A percentile compares a stretch with the other conserved stretches of the same genome.
These are phyloP conservation scores for Amphicarpaea edgeworthii DNA, from an alignment of 306 rosid genomes.

Conservation along the genomic window DNA sequence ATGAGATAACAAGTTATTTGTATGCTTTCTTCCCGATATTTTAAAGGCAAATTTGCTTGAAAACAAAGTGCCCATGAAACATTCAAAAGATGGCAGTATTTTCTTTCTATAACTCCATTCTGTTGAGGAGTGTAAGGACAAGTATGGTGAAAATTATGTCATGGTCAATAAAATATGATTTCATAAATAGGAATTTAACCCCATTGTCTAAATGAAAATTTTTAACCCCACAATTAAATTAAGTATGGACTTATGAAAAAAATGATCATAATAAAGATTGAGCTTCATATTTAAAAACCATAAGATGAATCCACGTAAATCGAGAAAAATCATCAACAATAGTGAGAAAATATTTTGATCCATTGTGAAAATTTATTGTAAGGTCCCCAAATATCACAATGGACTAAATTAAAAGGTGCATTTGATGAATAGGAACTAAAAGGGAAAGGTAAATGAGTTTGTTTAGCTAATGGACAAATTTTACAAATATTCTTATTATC, in stretches of 20 bases:
- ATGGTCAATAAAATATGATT: neutral
- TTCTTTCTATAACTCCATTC: neutral
- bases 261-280: neutral
- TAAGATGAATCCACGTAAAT: neutral
- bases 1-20: neutral
- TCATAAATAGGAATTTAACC: neutral
- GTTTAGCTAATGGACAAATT: neutral
- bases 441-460: slow-evolving; percentile 4
- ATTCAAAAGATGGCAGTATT: slow-evolving; percentile 2
- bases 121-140: slow-evolving; percentile 14
- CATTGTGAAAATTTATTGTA: neutral
- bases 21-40: neutral
- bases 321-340: neutral
- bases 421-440: neutral
- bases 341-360: neutral
- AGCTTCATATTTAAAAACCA: neutral
- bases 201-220: neutral
- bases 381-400: no score
- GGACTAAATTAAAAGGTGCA: neutral
- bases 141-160: neutral
- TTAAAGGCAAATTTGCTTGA: neutral
- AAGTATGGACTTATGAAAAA: neutral
- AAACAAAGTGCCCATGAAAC: neutral
- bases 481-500: neutral
- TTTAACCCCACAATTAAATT: slow-evolving; percentile 1